Percentiles rank a stretch among this genome's conserved stretches.
phyloP scores from a whole-genome alignment of 2,329 filamentous ascomycete species.

The Aspergillus pseudoglaucus region DNA sequence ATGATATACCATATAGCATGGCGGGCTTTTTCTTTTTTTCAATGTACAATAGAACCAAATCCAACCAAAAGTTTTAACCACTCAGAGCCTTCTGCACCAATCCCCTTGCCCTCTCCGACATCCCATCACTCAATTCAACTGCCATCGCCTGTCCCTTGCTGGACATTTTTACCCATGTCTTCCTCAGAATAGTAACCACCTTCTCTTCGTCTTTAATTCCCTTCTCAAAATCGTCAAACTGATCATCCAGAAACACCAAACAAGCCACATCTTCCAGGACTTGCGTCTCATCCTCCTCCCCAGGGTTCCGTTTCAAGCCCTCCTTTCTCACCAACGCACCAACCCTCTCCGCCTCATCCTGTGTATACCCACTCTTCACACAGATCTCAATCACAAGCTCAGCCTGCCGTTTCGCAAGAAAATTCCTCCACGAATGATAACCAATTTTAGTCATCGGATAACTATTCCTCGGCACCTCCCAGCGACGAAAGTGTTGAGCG shows the following conservation, averaged over 20 bases:
- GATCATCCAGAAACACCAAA: constrained; percentile 79
- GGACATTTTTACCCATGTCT: constrained; percentile 74
- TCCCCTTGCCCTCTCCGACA: constrained; percentile 55
- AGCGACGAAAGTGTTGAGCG: constrained; percentile 78
- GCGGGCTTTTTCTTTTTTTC: too few species aligned
- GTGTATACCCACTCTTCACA: constrained; percentile 43
- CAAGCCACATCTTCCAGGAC: constrained; percentile 79
- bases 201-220: constrained; percentile 66
- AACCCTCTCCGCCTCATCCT: constrained; percentile 55
- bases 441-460: constrained; percentile 70
- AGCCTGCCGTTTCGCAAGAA: constrained; percentile 66
- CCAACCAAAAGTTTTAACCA: constrained; percentile 14
- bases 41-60: background rate
- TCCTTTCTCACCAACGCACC: constrained; percentile 74
- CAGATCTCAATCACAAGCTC: constrained; percentile 53
- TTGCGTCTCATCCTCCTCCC: constrained; percentile 50
- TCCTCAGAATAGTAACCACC: constrained; percentile 62
- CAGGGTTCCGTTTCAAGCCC: constrained; percentile 49
- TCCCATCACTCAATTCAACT: constrained; percentile 48
- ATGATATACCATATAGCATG: constrained; percentile 5
- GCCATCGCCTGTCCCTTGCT: constrained; percentile 57
- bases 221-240: constrained; percentile 73
- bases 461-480: constrained; percentile 68
- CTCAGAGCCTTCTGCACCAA: constrained; percentile 59
- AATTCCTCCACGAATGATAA: constrained; percentile 73